Base-by-base conservation (phyloP, 2,329 filamentous ascomycete species). In the Aspergillus nomiae region DNA sequence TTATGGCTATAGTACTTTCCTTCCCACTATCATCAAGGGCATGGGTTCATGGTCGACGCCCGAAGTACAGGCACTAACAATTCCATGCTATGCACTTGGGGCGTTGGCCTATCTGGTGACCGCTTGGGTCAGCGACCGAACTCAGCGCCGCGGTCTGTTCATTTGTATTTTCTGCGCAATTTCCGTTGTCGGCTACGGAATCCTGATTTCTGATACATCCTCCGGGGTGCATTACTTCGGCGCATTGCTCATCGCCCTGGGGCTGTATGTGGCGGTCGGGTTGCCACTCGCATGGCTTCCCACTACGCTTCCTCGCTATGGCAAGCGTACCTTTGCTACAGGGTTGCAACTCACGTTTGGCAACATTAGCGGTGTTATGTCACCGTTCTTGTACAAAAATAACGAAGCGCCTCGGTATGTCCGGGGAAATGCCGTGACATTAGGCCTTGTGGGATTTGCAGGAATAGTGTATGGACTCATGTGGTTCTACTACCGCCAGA, bases 1-100 rank as follows among this genome's bases (percentile, higher is more conserved):
- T 0, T 94, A 94, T 71, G 90, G 90, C 5, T 93, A 88, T 75
- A 90, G 87, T 56, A 92, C 90, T 0, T 94, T 94, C 72, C 78
- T 94, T 51, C 91, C 91, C 0, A 92, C 90, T 5, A 94, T 94
- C 67, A 92, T 94, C 74, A 82, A 86, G 48, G 87, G 85, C 4
- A 85, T 94, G 58, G 89, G 90, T 3, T 73, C 72, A 3, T 92
- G 90, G 81, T 83, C 86, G 0, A 81, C 81, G 0, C 85, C 90
- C 0, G 83, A 91, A 71, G 86, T 92, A 7, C 91, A 94, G 74
- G 86, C 91, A 36, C 84, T 94, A 38, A 94, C 91, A 0, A 90
- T 94, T 54, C 91, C 91, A 0, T 92, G 90, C 76, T 94, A 94
- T 73, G 86, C 87, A 6, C 75, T 92, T 5, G 91, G 91, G 4